Evolutionary conservation across 768 basidiomycete species (phyloP).

Genomic region (Rhizopogon roseolus): DNA sequence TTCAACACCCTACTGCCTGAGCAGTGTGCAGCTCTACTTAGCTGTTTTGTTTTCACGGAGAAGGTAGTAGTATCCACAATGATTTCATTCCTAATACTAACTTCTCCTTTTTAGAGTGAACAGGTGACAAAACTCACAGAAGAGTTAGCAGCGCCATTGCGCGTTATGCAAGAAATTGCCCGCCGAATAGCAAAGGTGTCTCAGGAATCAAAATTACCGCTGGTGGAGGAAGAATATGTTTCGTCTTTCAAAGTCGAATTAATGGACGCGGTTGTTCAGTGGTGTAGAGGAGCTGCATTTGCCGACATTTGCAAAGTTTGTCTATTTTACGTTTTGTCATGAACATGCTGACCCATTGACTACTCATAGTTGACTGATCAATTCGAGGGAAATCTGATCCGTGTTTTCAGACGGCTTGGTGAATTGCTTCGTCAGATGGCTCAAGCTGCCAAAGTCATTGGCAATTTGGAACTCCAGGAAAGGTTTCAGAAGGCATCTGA

Average conservation of each 20-base stretch:
- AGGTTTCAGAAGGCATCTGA: constrained; percentile 91
- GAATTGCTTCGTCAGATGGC: constrained; percentile 97
- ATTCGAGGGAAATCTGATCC: constrained; percentile 95
- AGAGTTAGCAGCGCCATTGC: constrained; percentile 87
- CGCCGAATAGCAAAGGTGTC: constrained; percentile 95
- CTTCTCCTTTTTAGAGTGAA: constrained; percentile 57
- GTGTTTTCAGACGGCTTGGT: constrained; percentile 91
- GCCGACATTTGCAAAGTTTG: constrained; percentile 90
- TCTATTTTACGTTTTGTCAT: neutral
- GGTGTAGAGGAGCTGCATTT: constrained; percentile 98
- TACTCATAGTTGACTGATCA: constrained; percentile 81
- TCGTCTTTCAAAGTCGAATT: constrained; percentile 96
- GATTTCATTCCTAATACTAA: neutral
- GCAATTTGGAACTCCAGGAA: constrained; percentile 88
- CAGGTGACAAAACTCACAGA: constrained; percentile 83
- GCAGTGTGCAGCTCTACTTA: constrained; percentile 89
- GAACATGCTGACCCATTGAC: neutral
- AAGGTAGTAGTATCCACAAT: constrained; percentile 74
- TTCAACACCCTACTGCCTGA: constrained; percentile 90
- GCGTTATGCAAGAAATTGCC: constrained; percentile 94
- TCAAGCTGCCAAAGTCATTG: constrained; percentile 92
- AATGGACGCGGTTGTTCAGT: constrained; percentile 96
- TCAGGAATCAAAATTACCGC: constrained; percentile 83
- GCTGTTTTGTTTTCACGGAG: constrained; percentile 97
- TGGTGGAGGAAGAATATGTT: constrained; percentile 94